Percentiles rank a stretch among this genome's conserved stretches.
phyloP scores from a whole-genome alignment of 2,329 filamentous ascomycete genomes.

The Davidsoniella eucalypti region DNA sequence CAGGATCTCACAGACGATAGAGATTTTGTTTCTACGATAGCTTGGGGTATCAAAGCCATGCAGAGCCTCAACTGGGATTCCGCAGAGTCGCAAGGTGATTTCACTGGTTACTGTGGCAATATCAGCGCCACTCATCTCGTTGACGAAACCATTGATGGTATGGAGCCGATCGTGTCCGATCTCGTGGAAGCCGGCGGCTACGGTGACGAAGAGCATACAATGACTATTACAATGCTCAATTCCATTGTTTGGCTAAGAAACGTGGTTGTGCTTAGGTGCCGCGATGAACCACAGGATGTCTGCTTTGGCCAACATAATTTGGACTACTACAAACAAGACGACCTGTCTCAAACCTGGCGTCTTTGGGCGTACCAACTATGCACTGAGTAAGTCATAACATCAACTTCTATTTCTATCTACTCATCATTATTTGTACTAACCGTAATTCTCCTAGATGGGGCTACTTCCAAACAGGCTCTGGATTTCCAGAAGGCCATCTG shows the following conservation, averaged over 20 bases:
- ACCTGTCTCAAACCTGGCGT: constrained; percentile 12
- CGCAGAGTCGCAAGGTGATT: constrained; percentile 23
- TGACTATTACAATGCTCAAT: constrained; percentile 32
- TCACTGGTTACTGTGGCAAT: constrained; percentile 32
- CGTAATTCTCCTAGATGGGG: constrained; percentile 43
- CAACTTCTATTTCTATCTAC: neutral
- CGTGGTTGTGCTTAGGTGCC: constrained; percentile 16
- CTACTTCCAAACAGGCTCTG: constrained; percentile 57
- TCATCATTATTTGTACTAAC: constrained; percentile 8
- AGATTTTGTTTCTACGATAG: constrained; percentile 32
- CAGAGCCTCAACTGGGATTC: constrained; percentile 40
- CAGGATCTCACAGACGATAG: constrained; percentile 24
- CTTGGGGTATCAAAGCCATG: constrained; percentile 25
- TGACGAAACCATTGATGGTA: no score
- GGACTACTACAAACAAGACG: constrained; percentile 11
- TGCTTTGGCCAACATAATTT: constrained; percentile 23
- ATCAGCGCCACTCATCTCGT: constrained; percentile 24
- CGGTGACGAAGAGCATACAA: constrained; percentile 18
- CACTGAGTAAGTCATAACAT: constrained; percentile 27
- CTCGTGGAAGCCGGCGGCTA: constrained; percentile 22
- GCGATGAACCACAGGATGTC: constrained; percentile 19
- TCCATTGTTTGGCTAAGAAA: constrained; percentile 30
- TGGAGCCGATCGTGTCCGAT: no score
- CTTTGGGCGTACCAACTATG: constrained; percentile 37
- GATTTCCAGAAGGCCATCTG: constrained; percentile 44